These are phyloP conservation scores for Calonectria hawksworthii DNA, from an alignment of 2,329 filamentous ascomycete genomes.

Conservation along the genomic window DNA sequence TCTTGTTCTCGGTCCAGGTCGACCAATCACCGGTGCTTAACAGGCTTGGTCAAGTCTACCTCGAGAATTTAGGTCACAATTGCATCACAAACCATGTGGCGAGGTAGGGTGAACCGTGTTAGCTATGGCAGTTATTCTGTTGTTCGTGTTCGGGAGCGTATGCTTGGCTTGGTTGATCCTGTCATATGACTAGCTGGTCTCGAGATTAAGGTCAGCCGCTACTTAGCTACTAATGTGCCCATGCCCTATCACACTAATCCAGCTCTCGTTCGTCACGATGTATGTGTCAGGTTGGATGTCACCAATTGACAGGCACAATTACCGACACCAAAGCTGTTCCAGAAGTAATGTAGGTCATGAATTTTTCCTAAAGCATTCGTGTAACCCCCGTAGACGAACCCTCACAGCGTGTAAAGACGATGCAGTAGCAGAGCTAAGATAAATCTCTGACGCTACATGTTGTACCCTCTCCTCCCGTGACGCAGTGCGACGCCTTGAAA, in stretches of 20 bases:
- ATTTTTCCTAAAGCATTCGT: background rate
- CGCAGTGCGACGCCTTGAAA: background rate
- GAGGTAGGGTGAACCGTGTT: background rate
- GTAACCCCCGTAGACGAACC: background rate
- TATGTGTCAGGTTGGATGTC: background rate
- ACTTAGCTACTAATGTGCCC: background rate
- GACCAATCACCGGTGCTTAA: too few relatives aligned
- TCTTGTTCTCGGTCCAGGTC: background rate
- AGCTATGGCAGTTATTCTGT: background rate
- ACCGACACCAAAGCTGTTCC: background rate
- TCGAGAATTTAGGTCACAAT: background rate
- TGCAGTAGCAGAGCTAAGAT: background rate
- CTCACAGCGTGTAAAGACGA: background rate
- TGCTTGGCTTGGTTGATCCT: background rate
- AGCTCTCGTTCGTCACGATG: background rate
- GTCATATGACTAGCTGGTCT: background rate
- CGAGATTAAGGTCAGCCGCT: background rate
- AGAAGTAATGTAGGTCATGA: background rate
- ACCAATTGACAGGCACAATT: background rate
- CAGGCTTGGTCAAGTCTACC: background rate
- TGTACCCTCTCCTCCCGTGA: background rate
- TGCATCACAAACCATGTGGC: background rate
- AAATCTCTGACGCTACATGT: background rate
- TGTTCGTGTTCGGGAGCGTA: background rate
- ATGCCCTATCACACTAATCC: too few relatives aligned